phyloP scores from a whole-genome alignment of 306 rosid species.

The Corylus avellana region DNA sequence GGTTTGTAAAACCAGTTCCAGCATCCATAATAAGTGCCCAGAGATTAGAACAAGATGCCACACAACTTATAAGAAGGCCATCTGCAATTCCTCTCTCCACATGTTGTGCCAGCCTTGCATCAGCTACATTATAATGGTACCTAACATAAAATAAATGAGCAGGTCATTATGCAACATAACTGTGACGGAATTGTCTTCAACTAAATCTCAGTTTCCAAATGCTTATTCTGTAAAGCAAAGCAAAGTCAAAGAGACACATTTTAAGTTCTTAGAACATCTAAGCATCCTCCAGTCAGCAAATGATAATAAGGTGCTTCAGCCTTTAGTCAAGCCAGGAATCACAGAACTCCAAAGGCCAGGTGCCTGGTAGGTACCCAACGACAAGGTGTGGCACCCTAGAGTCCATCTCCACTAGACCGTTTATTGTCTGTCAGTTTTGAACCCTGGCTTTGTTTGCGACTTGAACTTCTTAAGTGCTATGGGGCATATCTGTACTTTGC shows the following conservation, averaged over 20 bases:
- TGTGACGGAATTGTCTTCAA: slow-evolving; percentile 9
- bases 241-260: background rate
- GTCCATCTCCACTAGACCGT: background rate
- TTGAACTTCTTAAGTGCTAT: background rate
- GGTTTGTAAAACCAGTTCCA: slow-evolving; percentile 81
- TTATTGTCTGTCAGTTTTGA: background rate
- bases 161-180: slow-evolving; percentile 16
- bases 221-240: slow-evolving; percentile 14
- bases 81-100: slow-evolving; percentile 94
- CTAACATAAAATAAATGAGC: slow-evolving; percentile 38
- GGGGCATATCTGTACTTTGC: background rate
- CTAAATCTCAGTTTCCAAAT: background rate
- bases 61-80: slow-evolving; percentile 90
- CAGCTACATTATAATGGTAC: slow-evolving; percentile 89
- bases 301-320: background rate
- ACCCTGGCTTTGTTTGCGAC: background rate
- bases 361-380: background rate
- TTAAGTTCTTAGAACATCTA: background rate
- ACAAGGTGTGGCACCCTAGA: background rate
- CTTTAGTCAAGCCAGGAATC: background rate
- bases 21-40: slow-evolving; percentile 99
- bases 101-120: slow-evolving; percentile 80
- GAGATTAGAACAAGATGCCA: slow-evolving; percentile 85
- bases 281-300: background rate
- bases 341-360: background rate